Base-by-base conservation (phyloP, 331 rosid species). In the Rosa hybrid region DNA sequence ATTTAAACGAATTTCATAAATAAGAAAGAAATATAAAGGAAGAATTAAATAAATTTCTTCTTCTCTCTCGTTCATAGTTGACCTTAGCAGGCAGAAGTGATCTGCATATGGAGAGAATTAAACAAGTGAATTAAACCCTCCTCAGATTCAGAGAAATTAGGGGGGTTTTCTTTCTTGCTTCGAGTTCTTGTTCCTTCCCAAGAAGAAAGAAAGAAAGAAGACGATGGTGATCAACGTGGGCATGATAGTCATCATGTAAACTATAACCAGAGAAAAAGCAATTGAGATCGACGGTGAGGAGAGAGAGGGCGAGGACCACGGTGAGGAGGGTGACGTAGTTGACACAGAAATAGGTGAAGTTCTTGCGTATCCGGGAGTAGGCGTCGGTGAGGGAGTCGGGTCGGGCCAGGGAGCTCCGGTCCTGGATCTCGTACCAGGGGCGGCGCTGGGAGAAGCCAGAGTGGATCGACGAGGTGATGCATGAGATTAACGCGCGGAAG, bases 401-500 rank as follows among this genome's bases (percentile, higher is more conserved):
- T 13, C 90, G 85, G 46, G 88, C 73, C 41, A 87, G 18, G 12
- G 90, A 72, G 86, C 78, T 87, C 90, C 27, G 27, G 27, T 25
- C 27, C 27, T 25, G 27, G 27, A 25, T 25, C 27, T 25, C 27
- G 38, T 76, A 76, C 90, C 90, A 87, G 0, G 90, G 86, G 23
- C 90, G 90, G 80, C 89, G 90, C 42, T 87, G 93, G 30, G 89
- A 80, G 86, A 89, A 87, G 48, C 92, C 89, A 13, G 51, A 21
- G 85, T 88, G 89, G 64, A 82, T 41, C 9, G 92, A 83, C 71
- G 86, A 73, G 49, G 86, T 69, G 42, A 85, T 21, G 76, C 93
- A 91, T 16, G 91, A 89, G 73, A 89, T 42, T 78, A 89, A 87
- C 30, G 84, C 73, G 21, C 93, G 90, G 72, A 89, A 85, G 71